A percentile compares a stretch with the other conserved stretches of the same genome.
Evolutionary conservation across 805 yeast genomes (phyloP).

Genomic region (Candida lessepsii): DNA sequence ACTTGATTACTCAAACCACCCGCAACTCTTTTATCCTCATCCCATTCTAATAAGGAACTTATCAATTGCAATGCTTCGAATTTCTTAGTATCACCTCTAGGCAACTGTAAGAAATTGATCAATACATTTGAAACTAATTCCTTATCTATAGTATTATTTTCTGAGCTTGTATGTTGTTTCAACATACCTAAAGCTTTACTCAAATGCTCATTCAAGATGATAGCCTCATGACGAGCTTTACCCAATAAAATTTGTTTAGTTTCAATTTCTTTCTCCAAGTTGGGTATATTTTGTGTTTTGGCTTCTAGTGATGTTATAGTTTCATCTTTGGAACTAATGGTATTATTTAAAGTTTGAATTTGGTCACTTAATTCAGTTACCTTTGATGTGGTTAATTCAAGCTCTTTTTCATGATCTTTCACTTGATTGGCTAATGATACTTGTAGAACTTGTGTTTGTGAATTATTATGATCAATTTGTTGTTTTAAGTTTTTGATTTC

Average conservation of each 20-base stretch:
- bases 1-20: slow-evolving; percentile 58
- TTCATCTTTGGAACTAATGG: slow-evolving; percentile 5
- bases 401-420: slow-evolving; percentile 1
- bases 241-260: slow-evolving; percentile 77
- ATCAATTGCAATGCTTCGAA: slow-evolving; percentile 87
- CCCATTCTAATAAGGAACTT: slow-evolving; percentile 85
- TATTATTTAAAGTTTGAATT: slow-evolving; percentile 11
- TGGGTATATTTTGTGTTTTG: slow-evolving; percentile 36
- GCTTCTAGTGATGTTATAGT: slow-evolving; percentile 16
- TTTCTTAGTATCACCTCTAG: slow-evolving; percentile 91
- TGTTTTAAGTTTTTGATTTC: slow-evolving; percentile 16
- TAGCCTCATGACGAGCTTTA: slow-evolving; percentile 90
- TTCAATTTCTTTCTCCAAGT: slow-evolving; percentile 53
- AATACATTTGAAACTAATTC: slow-evolving; percentile 85
- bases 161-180: slow-evolving; percentile 62
- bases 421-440: background rate
- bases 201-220: slow-evolving; percentile 87
- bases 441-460: background rate
- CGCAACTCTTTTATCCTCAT: slow-evolving; percentile 68
- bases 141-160: slow-evolving; percentile 75
- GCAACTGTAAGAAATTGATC: slow-evolving; percentile 79
- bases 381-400: background rate
- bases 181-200: slow-evolving; percentile 89
- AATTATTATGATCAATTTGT: slow-evolving; percentile 1
- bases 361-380: slow-evolving; percentile 9